Percentiles rank a stretch among this genome's conserved stretches.
phyloP scores from a whole-genome alignment of 257 asterid genomes.

The Solanum bulbocastanum region DNA sequence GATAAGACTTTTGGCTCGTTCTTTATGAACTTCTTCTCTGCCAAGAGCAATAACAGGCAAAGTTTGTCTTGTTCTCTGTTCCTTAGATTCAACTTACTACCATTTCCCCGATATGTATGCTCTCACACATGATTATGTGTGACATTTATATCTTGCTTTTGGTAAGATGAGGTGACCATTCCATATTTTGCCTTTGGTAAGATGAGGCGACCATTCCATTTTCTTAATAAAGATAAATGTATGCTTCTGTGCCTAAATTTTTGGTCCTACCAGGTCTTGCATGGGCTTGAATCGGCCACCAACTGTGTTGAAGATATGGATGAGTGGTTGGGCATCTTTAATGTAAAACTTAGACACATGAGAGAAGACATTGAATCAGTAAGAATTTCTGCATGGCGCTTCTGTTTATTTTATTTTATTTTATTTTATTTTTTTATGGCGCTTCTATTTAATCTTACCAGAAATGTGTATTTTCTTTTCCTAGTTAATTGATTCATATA shows the following conservation, averaged over 20 bases:
- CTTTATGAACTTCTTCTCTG: neutral
- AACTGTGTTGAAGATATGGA: constrained; percentile 97
- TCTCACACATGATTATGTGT: neutral
- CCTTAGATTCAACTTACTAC: neutral
- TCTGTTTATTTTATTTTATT: neutral
- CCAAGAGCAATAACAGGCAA: neutral
- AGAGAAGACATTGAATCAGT: constrained; percentile 99
- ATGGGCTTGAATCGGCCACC: constrained; percentile 70
- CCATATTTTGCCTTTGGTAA: neutral
- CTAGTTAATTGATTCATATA: neutral
- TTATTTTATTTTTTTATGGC: neutral
- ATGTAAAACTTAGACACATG: constrained; percentile 95
- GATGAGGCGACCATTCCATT: neutral
- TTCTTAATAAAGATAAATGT: neutral
- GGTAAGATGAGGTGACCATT: neutral
- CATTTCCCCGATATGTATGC: neutral
- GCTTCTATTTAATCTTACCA: neutral
- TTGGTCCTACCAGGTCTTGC: constrained; percentile 63
- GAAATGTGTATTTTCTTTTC: neutral
- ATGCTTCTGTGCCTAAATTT: neutral
- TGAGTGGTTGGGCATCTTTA: constrained; percentile 94
- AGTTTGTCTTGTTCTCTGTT: neutral
- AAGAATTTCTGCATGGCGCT: constrained; percentile 11
- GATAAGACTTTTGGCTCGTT: neutral
- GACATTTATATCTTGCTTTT: neutral